phyloP scores from a whole-genome alignment of 2,329 filamentous ascomycete species.

The Penicillium frequentans region DNA sequence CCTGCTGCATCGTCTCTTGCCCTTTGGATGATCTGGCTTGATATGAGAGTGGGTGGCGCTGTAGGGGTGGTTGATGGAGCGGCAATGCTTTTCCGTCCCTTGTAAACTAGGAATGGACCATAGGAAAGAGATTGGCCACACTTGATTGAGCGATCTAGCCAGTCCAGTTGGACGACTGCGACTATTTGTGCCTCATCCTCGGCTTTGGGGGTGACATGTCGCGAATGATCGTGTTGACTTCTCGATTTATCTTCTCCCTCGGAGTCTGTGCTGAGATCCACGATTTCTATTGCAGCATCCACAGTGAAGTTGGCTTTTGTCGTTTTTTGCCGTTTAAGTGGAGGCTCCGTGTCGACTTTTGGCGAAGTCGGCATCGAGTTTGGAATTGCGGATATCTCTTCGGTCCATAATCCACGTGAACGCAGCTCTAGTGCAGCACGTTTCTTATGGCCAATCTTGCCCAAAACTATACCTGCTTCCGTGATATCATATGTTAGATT shows the following conservation, averaged over 20 bases:
- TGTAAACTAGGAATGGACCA: conserved; percentile 53
- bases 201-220: conserved; percentile 8
- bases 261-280: conserved; percentile 34
- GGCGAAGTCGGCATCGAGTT: neutral
- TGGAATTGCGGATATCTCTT: conserved; percentile 28
- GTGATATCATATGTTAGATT: conserved; percentile 68
- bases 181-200: conserved; percentile 33
- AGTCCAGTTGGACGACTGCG: conserved; percentile 54
- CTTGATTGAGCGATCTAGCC: conserved; percentile 52
- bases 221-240: conserved; percentile 11
- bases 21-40: conserved; percentile 50
- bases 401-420: conserved; percentile 59
- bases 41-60: neutral
- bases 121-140: conserved; percentile 47
- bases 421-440: conserved; percentile 78
- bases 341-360: conserved; percentile 7
- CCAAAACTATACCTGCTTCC: conserved; percentile 73
- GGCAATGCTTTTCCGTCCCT: conserved; percentile 43
- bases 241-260: conserved; percentile 26
- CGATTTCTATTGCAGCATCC: conserved; percentile 10
- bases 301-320: neutral
- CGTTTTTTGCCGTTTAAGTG: conserved; percentile 29
- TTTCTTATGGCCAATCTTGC: conserved; percentile 67
- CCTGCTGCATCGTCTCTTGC: conserved; percentile 51
- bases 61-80: conserved; percentile 21